Evolutionary conservation across 2,329 filamentous ascomycete species (phyloP), one percentile per base, ranked within the genome.

Genomic region (Trichoderma asperellum): DNA sequence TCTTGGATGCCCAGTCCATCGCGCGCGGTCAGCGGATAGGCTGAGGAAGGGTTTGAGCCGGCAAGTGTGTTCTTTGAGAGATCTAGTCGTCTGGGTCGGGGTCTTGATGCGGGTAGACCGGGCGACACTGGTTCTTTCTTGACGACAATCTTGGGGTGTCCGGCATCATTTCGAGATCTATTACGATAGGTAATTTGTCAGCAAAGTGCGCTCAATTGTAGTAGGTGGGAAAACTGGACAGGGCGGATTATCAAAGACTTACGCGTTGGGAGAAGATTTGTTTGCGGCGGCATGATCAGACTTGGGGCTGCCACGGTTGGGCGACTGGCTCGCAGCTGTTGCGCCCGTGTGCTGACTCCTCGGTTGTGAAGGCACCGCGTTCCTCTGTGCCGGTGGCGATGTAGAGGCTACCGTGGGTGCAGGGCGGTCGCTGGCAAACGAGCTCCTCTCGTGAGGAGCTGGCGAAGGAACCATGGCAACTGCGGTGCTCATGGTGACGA

Each of bases 71-170:
- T 87, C 78, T 90, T 90, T 72, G 92, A 92, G 37, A 96, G 86
- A 79, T 96, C 92, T 69, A 96, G 86, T 76, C 89, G 91, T 76
- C 91, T 88, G 16, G 92, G 92, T 40, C 74, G 71, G 8, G 74
- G 74, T 63, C 92, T 88, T 66, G 91, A 87, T 70, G 89, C 87
- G 64, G 89, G 85, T 76, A 96, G 88, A 72, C 91, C 91, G 66
- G 95, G 95, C 58, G 95, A 97, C 53, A 91, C 88, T 40, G 94
- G 94, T 80, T 99, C 96, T 81, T 97, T 97, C 85, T 98, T 98
- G 70, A 99, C 94, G 73, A 97, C 87, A 72, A 97, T 96, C 82
- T 93, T 94, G 52, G 92, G 92, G 34, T 81, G 80, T 57, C 82
- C 85, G 79, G 79, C 82, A 81, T 78, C 86, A 84, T 81, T 84